Percentiles rank a stretch among this genome's conserved stretches.
These are phyloP conservation scores for Piper longum DNA, from an alignment of 164 flowering plant species.

Conservation along the genomic window DNA sequence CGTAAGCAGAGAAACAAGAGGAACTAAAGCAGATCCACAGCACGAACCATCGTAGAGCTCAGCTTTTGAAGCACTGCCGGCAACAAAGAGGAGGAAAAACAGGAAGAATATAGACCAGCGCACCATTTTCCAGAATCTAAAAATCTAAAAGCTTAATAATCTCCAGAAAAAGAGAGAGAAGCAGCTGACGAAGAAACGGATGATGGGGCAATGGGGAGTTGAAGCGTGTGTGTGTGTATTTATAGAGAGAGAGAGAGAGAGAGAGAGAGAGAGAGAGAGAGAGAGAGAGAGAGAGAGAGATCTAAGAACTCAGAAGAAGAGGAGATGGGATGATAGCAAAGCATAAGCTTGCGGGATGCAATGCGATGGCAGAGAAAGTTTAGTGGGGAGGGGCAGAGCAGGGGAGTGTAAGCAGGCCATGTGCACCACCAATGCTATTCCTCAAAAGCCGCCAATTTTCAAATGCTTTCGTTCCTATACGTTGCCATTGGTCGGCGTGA, in stretches of 20 bases:
- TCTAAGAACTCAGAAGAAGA: background rate
- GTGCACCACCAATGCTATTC: background rate
- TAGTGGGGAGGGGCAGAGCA: background rate
- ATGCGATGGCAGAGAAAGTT: background rate
- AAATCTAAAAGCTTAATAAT: too few species aligned
- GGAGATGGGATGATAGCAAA: background rate
- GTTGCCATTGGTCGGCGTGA: conserved; percentile 2
- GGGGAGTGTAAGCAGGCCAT: background rate
- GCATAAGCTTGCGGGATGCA: background rate
- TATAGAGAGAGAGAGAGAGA: background rate
- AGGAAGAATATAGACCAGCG: background rate
- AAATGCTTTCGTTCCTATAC: background rate
- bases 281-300: background rate
- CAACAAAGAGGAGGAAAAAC: background rate
- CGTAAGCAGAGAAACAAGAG: background rate
- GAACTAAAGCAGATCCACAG: background rate
- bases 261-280: background rate
- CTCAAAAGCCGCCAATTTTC: background rate
- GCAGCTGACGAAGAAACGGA: background rate
- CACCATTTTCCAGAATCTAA: background rate
- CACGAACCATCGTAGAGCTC: background rate
- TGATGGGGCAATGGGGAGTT: background rate
- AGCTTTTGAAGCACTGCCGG: background rate
- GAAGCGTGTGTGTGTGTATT: background rate
- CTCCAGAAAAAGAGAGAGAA: background rate